Base-by-base conservation (phyloP, 805 yeast genomes). In the Candida patagonica region DNA sequence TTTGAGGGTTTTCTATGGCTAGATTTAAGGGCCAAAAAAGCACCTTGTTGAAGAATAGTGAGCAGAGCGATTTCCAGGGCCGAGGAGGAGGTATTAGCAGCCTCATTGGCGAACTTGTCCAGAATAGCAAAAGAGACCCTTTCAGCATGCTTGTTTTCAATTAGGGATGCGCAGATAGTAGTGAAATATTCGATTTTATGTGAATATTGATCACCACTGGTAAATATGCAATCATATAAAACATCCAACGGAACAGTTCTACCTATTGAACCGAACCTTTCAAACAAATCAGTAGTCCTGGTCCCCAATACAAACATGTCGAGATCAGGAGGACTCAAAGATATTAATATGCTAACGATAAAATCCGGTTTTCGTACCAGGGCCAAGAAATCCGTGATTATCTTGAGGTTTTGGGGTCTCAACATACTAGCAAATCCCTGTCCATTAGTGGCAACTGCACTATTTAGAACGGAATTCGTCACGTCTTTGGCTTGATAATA, bases 331-430 rank as follows among this genome's bases (percentile, higher is more conserved):
- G 39, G 26, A 1, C 49, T 32, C 44, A 59, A 34, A n/a, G 49
- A 49, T 2, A 47, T 33, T 10, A 56, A 38, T 2, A 57, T 51
- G 6, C 56, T 45, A 13, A 60, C 56, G 8, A 60, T 42, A 32
- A 59, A 59, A n/a, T 56, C 54, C 2, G 62, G 54, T 1, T 61
- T 49, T 26, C 60, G 51, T 23, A 59, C 43, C 27, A 57, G 42
- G 6, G 61, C 54, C 42, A 60, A 40, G 35, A 59, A 57, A 8
- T 61, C 54, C 42, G 54, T 57, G 30, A 60, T 44, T 12, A 57
- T 42, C 30, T 52, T 54, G 1, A 59, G 42, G 36, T 53, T 54
- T 12, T 49, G 52, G 48, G 57, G 52, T 22, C 48, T 40, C 20
- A 46, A 37, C 10, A 30, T 13, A 19, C 49, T 23, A 20, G 43